Conservation (phyloP, 495 filamentous ascomycete genomes). For the Aspergillus funiculosus region DNA sequence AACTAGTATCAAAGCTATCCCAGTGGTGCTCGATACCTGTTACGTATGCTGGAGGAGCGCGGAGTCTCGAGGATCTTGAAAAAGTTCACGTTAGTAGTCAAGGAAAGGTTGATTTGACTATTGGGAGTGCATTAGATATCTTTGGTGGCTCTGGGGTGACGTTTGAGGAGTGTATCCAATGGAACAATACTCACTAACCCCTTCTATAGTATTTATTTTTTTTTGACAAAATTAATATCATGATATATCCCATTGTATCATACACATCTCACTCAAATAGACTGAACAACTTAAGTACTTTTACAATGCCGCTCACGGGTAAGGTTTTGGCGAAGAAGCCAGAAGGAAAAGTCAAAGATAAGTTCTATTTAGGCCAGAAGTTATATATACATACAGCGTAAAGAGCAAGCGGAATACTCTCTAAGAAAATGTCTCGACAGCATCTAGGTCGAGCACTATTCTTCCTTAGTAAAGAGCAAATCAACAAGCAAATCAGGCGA, state of each 20-base stretch:
- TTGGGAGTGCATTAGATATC: slow-evolving; percentile 91
- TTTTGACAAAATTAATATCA: no score
- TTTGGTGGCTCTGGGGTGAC: slow-evolving; percentile 84
- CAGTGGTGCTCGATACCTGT: slow-evolving; percentile 86
- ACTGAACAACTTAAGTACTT: no score
- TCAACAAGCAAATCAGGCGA: background rate
- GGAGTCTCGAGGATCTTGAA: slow-evolving; percentile 71
- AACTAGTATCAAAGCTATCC: slow-evolving; percentile 68
- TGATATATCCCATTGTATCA: no score
- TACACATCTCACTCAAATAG: no score
- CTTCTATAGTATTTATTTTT: no score
- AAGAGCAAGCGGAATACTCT: background rate
- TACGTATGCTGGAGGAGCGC: slow-evolving; percentile 93
- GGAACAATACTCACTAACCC: slow-evolving; percentile 61
- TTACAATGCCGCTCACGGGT: no score
- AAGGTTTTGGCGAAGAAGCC: no score
- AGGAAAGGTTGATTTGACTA: slow-evolving; percentile 87
- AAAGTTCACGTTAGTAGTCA: slow-evolving; percentile 67
- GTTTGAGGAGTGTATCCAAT: slow-evolving; percentile 80
- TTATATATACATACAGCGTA: slow-evolving; percentile 3
- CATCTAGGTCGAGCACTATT: slow-evolving; percentile 1
- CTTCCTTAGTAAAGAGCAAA: background rate
- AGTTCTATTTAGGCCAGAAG: slow-evolving; percentile 1
- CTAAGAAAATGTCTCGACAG: slow-evolving; percentile 1
- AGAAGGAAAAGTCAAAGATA: no score